Base-by-base conservation (phyloP, 2,329 filamentous ascomycete genomes). In the Juglanconis sp. region DNA sequence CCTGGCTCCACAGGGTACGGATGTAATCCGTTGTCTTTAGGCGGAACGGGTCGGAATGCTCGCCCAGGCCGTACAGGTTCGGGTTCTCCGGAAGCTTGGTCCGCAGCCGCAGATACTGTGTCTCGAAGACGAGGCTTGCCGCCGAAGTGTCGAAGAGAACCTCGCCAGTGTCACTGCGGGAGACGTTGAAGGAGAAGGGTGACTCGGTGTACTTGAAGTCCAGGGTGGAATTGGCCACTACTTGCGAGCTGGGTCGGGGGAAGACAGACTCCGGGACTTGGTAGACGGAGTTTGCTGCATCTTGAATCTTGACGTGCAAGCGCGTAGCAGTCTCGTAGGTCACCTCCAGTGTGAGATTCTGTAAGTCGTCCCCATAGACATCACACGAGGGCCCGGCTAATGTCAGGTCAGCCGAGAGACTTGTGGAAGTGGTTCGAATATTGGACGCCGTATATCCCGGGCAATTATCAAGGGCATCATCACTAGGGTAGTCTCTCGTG, bases 61-160 rank as follows among this genome's bases (percentile, higher is more conserved):
- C 90, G 40, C 91, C 91, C 2, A 94, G 79, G 0, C 91, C 91
- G 69, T 95, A 95, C 5, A 95, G 76, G 67, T 89, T 85, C 0
- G 90, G 88, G 56, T 86, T 77, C 1, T 83, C 72, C 0, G 91
- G 90, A 10, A 95, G 78, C 62, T 79, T 83, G 2, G 90, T 93
- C 48, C 88, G 82, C 61, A 94, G 78, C 24, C 87, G 84, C 31
- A 95, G 73, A 68, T 92, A 95, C 72, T 95, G 90, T 10, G 85
- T 85, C 74, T 95, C 87, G 67, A 92, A 95, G 48, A 95, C 78
- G 10, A 95, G 75, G 8, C 79, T 77, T 4, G 83, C 82, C 1
- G 81, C 87, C 0, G 85, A 85, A 0, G 89, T 90, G 67, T 93
- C 87, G 70, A 92, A 91, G 9, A 92, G 73, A 3, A 84, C 77